phyloP scores from a whole-genome alignment of 169 alveolate species.

The Plasmodium gaboni region DNA sequence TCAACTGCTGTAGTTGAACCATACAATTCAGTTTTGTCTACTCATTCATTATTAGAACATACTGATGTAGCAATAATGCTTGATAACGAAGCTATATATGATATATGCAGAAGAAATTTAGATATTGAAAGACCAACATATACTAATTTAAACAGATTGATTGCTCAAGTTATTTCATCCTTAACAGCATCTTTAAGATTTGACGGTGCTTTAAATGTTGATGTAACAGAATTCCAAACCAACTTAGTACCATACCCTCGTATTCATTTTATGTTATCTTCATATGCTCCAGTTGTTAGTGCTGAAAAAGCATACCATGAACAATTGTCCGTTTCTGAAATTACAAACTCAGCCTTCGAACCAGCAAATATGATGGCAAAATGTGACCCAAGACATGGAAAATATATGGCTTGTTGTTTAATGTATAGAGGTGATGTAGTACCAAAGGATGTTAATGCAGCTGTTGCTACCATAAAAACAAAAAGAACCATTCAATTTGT shows the following conservation, averaged over 20 bases:
- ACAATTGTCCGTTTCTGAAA: conserved; percentile 98
- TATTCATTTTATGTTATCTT: conserved; percentile 97
- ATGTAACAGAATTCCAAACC: conserved; percentile 98
- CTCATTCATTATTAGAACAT: conserved; percentile 98
- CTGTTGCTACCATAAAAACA: conserved; percentile 98
- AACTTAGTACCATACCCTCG: conserved; percentile 99
- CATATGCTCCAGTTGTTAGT: conserved; percentile 98
- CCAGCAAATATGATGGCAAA: conserved; percentile 99
- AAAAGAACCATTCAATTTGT: conserved; percentile 98
- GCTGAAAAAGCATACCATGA: conserved; percentile 99
- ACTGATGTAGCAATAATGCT: conserved; percentile 99
- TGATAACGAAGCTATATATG: conserved; percentile 99
- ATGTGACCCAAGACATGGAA: conserved; percentile 99
- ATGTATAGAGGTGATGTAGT: conserved; percentile 98
- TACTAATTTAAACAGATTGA: conserved; percentile 97
- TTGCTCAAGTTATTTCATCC: conserved; percentile 93
- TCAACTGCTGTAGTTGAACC: conserved; percentile 99
- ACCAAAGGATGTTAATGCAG: conserved; percentile 99
- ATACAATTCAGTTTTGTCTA: conserved; percentile 97
- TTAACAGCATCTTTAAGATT: conserved; percentile 90
- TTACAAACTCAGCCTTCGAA: conserved; percentile 98
- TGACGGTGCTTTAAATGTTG: conserved; percentile 99
- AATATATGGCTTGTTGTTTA: conserved; percentile 98
- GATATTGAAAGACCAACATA: conserved; percentile 99
- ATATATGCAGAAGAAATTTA: conserved; percentile 96